These are phyloP conservation scores for Drechslera avenae DNA, from an alignment of 2,329 filamentous ascomycete species.

Conservation along the genomic window DNA sequence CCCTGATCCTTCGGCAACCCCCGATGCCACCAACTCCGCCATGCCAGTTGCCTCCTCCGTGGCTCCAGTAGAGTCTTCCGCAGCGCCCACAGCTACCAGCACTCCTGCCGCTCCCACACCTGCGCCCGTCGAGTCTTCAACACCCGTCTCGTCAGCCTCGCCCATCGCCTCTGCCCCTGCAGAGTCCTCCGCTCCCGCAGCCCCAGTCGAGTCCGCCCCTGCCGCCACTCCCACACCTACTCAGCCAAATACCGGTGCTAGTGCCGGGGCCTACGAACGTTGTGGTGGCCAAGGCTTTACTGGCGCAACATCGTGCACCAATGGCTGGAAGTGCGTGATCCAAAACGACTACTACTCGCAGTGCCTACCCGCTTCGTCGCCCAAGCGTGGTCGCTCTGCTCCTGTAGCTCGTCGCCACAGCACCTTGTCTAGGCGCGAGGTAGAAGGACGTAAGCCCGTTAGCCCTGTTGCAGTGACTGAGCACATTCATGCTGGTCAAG, in stretches of 20 bases:
- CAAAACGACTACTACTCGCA: constrained; percentile 39
- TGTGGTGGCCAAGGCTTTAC: constrained; percentile 52
- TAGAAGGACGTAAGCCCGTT: not conserved
- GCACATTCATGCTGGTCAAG: not conserved
- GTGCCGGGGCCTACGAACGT: constrained; percentile 43
- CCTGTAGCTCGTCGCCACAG: not conserved
- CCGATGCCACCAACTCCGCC: constrained; percentile 10
- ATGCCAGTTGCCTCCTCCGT: not conserved
- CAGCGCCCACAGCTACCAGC: not conserved
- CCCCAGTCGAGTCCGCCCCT: not conserved
- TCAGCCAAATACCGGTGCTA: not conserved
- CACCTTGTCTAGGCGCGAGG: not conserved
- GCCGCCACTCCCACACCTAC: not conserved
- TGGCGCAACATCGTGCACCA: constrained; percentile 48
- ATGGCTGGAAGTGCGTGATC: constrained; percentile 47
- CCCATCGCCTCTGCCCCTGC: constrained; percentile 14
- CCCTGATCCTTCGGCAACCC: constrained; percentile 1
- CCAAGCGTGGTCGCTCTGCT: constrained; percentile 1
- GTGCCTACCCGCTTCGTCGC: not conserved
- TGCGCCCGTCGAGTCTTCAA: not conserved
- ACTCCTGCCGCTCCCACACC: constrained; percentile 15
- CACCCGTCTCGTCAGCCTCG: not conserved
- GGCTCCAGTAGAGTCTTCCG: not conserved
- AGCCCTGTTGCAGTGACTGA: not conserved
- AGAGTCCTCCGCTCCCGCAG: constrained; percentile 6